A percentile compares a stretch with the other conserved stretches of the same genome.
These are phyloP conservation scores for Podospora didyma DNA, from an alignment of 495 filamentous ascomycete genomes.

Conservation along the genomic window DNA sequence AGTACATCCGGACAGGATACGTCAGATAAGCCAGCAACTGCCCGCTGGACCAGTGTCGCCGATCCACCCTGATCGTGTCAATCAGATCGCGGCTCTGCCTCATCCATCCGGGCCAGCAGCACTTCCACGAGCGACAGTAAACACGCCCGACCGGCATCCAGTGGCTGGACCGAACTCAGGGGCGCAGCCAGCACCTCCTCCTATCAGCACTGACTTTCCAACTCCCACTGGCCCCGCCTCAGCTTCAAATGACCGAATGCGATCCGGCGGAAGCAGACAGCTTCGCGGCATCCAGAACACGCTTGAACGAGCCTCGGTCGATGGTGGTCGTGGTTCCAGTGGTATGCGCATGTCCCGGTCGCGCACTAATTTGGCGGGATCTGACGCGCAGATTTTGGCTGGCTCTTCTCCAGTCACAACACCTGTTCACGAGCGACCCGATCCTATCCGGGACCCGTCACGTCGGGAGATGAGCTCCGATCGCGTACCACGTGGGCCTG, in stretches of 20 bases:
- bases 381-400: conserved; percentile 44
- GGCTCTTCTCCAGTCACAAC: conserved; percentile 44
- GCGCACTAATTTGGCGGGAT: conserved; percentile 38
- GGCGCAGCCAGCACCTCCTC: conserved; percentile 19
- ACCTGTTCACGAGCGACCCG: conserved; percentile 41
- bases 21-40: conserved; percentile 29
- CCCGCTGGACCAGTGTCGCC: conserved; percentile 16
- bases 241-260: conserved; percentile 39
- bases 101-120: conserved; percentile 20
- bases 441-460: conserved; percentile 27
- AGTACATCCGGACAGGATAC: conserved; percentile 42
- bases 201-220: conserved; percentile 29
- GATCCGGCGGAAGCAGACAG: conserved; percentile 39
- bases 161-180: conserved; percentile 21
- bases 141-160: conserved; percentile 32
- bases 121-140: conserved; percentile 26
- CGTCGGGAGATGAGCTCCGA: conserved; percentile 19
- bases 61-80: conserved; percentile 51
- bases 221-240: conserved; percentile 46
- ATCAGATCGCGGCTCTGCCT: conserved; percentile 21
- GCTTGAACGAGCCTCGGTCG: conserved; percentile 39
- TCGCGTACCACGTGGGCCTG: conserved; percentile 15
- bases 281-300: conserved; percentile 50
- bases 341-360: conserved; percentile 34
- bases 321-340: conserved; percentile 25